Evolutionary conservation across 768 basidiomycete genomes (phyloP), one percentile per base, ranked within the genome.

Genomic region (Trametes elegans): DNA sequence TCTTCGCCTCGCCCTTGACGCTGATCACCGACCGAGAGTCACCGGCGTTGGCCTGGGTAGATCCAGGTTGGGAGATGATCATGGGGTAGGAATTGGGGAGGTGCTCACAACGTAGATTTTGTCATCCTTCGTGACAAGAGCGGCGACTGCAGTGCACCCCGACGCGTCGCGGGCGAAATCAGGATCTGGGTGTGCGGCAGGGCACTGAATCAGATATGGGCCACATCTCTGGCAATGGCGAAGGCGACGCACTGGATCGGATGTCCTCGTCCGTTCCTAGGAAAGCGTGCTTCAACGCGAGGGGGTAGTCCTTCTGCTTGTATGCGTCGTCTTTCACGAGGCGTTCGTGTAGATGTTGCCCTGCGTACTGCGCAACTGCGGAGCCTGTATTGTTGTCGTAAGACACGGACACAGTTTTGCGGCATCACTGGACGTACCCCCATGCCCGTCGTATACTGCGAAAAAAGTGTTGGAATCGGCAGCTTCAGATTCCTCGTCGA

Each of bases 381-480:
- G 84, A 79, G 34, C 93, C 93, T 96, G 62, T 3, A 51, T 16
- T 16, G 31, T 5, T n/a, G 23, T 2, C 18, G 32, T 18, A 48
- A 42, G 54, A 7, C 49, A 31, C 24, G 36, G 9, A 44, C 27
- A 18, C 42, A 29, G 35, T 49, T 55, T 50, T 38, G 52, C 26
- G 4, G 34, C 45, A 46, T 44, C 45, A 34, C 28, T 38, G 26
- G 42, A 49, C 82, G 61, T 66, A 93, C 96, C 97, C 57, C 97
- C 97, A 68, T 99, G 97, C 27, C 97, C 97, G 73, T 99, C 97
- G 67, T 97, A 98, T 1, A 99, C 95, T 26, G 90, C 96, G 64
- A 98, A 97, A 74, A 98, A 95, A 0, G 90, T 80, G 68, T 87
- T 89, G 5, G 75, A 73, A 1, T 73, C 67, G 27, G 67, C n/a